phyloP scores from a whole-genome alignment of 2,329 filamentous ascomycete species.

The Penicillium sp. region DNA sequence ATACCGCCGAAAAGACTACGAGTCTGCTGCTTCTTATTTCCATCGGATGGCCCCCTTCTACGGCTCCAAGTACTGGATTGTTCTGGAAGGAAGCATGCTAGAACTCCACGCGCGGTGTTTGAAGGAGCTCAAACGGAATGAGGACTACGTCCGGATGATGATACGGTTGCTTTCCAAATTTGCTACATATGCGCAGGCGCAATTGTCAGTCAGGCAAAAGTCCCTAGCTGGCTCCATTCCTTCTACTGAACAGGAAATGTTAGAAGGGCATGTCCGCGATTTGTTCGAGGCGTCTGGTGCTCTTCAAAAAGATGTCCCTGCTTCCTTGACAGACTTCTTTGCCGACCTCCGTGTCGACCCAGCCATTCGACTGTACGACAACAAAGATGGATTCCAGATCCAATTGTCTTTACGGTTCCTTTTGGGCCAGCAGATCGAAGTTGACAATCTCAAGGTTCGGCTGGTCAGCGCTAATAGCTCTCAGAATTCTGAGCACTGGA shows the following conservation, averaged over 20 bases:
- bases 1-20: slow-evolving; percentile 71
- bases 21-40: slow-evolving; percentile 72
- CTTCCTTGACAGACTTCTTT: slow-evolving; percentile 73
- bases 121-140: slow-evolving; percentile 68
- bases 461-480: slow-evolving; percentile 51
- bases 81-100: slow-evolving; percentile 78
- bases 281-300: slow-evolving; percentile 49
- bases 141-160: slow-evolving; percentile 75
- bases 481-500: slow-evolving; percentile 64
- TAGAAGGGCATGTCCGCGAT: slow-evolving; percentile 38
- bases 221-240: slow-evolving; percentile 31
- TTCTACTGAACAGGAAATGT: slow-evolving; percentile 28
- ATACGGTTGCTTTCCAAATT: slow-evolving; percentile 60
- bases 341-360: slow-evolving; percentile 65
- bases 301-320: slow-evolving; percentile 60
- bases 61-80: slow-evolving; percentile 71
- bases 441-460: slow-evolving; percentile 64
- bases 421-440: slow-evolving; percentile 65
- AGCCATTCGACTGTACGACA: slow-evolving; percentile 65
- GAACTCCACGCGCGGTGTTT: slow-evolving; percentile 83
- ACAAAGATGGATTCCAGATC: slow-evolving; percentile 72
- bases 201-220: slow-evolving; percentile 30
- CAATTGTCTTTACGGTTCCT: slow-evolving; percentile 67
- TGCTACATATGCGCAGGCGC: slow-evolving; percentile 33
- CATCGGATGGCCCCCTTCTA: slow-evolving; percentile 75